Evolutionary conservation across 176 grass and related monocot species (phyloP).

Genomic region (Avena eriantha): DNA sequence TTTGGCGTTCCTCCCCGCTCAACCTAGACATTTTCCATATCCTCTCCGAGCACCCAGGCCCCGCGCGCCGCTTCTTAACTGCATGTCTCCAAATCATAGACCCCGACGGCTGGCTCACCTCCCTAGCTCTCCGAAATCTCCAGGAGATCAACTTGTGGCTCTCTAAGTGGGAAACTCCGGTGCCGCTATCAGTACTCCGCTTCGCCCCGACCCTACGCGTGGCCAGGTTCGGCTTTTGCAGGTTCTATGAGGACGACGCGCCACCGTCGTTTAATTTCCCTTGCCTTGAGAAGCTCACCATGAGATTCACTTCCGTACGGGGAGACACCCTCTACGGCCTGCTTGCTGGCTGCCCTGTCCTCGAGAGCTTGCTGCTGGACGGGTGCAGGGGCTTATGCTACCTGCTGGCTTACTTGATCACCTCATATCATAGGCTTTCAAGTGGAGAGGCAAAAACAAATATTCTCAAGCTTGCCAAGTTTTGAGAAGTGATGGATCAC

Average conservation of each 20-base stretch:
- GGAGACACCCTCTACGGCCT: not conserved
- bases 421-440: too few relatives aligned
- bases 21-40: too few relatives aligned
- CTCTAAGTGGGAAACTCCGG: too few relatives aligned
- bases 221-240: not conserved
- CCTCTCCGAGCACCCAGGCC: not conserved
- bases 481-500: too few relatives aligned
- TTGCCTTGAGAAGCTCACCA: not conserved
- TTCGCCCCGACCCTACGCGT: not conserved
- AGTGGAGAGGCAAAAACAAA: too few relatives aligned
- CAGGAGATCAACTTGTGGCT: not conserved
- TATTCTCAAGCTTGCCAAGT: too few relatives aligned
- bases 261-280: not conserved
- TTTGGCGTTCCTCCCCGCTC: too few relatives aligned
- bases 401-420: too few relatives aligned
- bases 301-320: not conserved
- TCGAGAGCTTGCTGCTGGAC: not conserved
- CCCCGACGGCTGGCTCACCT: not conserved
- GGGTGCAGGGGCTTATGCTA: not conserved
- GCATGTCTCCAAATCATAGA: not conserved
- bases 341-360: not conserved
- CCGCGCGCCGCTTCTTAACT: not conserved
- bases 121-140: not conserved
- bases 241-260: not conserved
- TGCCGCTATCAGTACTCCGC: not conserved